Percentiles rank a stretch among this genome's conserved stretches.
Conservation (phyloP, 164 flowering plant species). For the Vitis amurensis region DNA sequence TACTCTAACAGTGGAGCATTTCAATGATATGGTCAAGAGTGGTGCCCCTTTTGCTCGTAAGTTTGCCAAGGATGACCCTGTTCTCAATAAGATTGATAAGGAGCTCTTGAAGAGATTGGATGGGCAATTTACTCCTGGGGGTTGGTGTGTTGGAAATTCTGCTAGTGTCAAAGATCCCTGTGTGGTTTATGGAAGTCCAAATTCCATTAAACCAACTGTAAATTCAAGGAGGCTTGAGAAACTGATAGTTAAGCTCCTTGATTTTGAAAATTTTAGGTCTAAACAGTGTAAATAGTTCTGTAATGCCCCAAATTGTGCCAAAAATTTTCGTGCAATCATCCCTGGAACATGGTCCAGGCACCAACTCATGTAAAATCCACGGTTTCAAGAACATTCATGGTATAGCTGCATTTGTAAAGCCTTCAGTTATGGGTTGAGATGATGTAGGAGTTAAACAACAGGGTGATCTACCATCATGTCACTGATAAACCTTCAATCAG, state of each 20-base stretch:
- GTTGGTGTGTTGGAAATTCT: conserved; percentile 66
- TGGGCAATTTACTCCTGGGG: conserved; percentile 56
- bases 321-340: no score
- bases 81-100: conserved; percentile 59
- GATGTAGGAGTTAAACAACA: no score
- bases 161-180: conserved; percentile 48
- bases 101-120: conserved; percentile 43
- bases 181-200: conserved; percentile 39
- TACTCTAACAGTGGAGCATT: conserved; percentile 40
- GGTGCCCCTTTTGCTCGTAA: conserved; percentile 75
- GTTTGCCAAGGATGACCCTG: conserved; percentile 52
- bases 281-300: conserved; percentile 60
- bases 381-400: no score
- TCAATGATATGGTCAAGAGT: conserved; percentile 61
- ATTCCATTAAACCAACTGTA: conserved; percentile 54
- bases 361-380: no score
- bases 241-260: conserved; percentile 55
- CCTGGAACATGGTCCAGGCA: no score
- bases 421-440: no score
- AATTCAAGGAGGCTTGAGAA: conserved; percentile 64
- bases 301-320: no score
- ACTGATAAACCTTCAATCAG: no score
- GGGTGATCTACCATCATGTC: no score
- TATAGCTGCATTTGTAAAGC: no score
- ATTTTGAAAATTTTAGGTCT: conserved; percentile 62